Evolutionary conservation across 371 early-diverging fungal species (phyloP), one percentile per base, ranked within the genome.

Genomic region (Mucor velutinosus): DNA sequence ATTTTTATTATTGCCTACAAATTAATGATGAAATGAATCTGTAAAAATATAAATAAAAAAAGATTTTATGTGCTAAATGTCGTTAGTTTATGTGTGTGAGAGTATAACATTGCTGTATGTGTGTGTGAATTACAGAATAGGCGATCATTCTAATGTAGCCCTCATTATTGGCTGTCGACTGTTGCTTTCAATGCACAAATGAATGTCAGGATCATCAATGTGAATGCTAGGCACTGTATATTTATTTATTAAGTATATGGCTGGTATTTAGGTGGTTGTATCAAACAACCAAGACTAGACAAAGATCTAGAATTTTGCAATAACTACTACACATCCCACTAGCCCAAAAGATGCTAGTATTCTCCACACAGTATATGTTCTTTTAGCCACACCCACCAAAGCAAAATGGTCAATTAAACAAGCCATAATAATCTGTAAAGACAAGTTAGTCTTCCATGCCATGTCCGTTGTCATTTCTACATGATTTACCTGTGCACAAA

Each of bases 331-430:
- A 51, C 82, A 83, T 41, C 76, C 77, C 19, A 85, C 71, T 30
- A 87, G 67, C 10, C 84, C 87, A 45, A 83, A 35, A 29, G 82
- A 82, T 17, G 81, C 86, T 25, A 87, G 45, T 8, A 81, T 77
- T 33, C 86, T 79, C 86, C 85, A 85, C 14, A 78, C 27, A 30
- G 81, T 80, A 45, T 74, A 85, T 8, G 71, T 63, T 30, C 82
- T 70, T 64, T 77, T 72, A 15, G 66, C 59, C 33, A 81, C 73
- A 7, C 80, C 86, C 25, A 83, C 73, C 43, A 84, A 30, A 4
- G 72, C 71, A 66, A 81, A 86, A 51, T 82, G 70, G 64, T 86
- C 83, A 58, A 84, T 84, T 19, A 86, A 29, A 65, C 84, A 84
- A 11, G 84, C 83, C 64, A 75, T 76, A 7, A 82, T 74, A 43